Conservation (phyloP, 1,284 basidiomycete genomes). For the Leccinum pachyderme region DNA sequence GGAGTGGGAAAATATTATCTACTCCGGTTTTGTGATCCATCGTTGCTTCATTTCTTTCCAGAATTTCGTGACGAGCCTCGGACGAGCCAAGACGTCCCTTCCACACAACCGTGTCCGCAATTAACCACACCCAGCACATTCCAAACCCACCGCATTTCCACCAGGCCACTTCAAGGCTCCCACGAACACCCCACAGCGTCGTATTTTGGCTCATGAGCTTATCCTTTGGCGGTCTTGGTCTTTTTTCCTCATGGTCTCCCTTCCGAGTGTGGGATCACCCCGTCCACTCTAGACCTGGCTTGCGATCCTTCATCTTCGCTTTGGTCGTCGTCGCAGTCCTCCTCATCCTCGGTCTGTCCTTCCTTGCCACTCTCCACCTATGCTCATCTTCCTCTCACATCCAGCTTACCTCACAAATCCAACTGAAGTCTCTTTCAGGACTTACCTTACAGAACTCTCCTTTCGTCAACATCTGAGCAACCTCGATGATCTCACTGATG, state of each 20-base stretch:
- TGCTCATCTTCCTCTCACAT: conserved; percentile 8
- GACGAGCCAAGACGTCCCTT: conserved; percentile 11
- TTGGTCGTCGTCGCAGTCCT: conserved; percentile 65
- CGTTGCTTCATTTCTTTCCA: conserved; percentile 6
- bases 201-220: conserved; percentile 58
- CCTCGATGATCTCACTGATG: conserved; percentile 69
- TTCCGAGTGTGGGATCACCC: conserved; percentile 48
- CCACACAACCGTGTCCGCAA: conserved; percentile 30
- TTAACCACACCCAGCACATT: conserved; percentile 21
- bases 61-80: background rate
- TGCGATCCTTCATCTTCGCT: conserved; percentile 65
- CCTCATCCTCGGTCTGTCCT: conserved; percentile 64
- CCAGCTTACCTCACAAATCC: conserved; percentile 93
- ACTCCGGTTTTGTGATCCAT: conserved; percentile 28
- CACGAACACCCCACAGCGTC: conserved; percentile 15
- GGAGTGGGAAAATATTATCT: conserved; percentile 25
- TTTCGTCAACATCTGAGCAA: conserved; percentile 91
- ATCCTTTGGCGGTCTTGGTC: conserved; percentile 58
- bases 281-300: conserved; percentile 55
- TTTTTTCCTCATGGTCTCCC: conserved; percentile 58
- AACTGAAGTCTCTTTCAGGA: conserved; percentile 86
- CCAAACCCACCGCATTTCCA: conserved; percentile 11
- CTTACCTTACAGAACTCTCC: conserved; percentile 93
- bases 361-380: background rate
- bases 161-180: conserved; percentile 16